phyloP scores from a whole-genome alignment of 108 stramenopile species.

The Discostella stelligeroides region DNA sequence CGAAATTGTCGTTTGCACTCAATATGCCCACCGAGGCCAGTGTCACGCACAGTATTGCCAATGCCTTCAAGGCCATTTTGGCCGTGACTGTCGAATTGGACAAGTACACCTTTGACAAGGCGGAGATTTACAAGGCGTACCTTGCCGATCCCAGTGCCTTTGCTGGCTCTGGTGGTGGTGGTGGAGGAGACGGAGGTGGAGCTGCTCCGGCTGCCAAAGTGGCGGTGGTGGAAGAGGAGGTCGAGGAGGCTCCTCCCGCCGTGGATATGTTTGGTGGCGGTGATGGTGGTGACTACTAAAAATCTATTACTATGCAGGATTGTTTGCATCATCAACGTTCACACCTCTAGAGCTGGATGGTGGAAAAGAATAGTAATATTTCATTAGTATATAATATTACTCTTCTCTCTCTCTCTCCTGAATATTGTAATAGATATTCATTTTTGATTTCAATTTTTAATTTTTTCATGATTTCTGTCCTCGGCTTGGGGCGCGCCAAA shows the following conservation, averaged over 20 bases:
- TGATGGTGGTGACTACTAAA: constrained; percentile 72
- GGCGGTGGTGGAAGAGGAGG: constrained; percentile 54
- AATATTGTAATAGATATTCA: too few relatives aligned
- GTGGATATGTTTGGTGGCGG: constrained; percentile 73
- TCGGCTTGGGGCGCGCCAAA: too few relatives aligned
- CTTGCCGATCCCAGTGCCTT: constrained; percentile 85
- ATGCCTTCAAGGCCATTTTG: constrained; percentile 96
- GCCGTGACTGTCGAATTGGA: constrained; percentile 89
- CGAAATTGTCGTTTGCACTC: constrained; percentile 87
- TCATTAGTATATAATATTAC: too few relatives aligned
- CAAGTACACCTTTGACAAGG: constrained; percentile 92
- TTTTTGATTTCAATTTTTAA: too few relatives aligned
- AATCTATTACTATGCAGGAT: too few relatives aligned
- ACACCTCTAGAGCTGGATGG: too few relatives aligned
- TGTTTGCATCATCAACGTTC: not conserved
- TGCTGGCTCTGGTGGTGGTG: constrained; percentile 71
- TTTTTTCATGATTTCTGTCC: too few relatives aligned
- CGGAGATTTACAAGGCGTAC: constrained; percentile 84
- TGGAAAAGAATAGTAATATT: too few relatives aligned
- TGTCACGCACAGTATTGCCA: constrained; percentile 96
- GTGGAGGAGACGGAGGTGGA: constrained; percentile 62
- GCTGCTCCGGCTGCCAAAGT: constrained; percentile 43
- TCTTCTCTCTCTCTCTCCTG: too few relatives aligned
- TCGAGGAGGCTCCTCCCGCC: constrained; percentile 67
- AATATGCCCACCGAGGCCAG: constrained; percentile 95